Evolutionary conservation across 1,139 yeast species (phyloP).

Genomic region (Geotrichum siamense): DNA sequence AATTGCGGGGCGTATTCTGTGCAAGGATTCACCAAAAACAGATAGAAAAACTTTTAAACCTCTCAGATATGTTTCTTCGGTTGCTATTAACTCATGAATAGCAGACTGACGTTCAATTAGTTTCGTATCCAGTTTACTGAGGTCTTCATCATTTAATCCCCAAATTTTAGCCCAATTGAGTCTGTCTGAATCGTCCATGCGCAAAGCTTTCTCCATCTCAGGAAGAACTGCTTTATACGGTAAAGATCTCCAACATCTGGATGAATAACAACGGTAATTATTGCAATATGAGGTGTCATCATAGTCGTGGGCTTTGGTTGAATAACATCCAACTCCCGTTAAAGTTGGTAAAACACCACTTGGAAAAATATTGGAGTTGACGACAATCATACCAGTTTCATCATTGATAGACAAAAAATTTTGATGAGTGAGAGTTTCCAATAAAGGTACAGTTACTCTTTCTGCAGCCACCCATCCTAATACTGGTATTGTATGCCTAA

Average conservation of each 20-base stretch:
- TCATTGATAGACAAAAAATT: constrained; percentile 42
- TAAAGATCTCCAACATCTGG: constrained; percentile 28
- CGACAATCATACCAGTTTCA: constrained; percentile 26
- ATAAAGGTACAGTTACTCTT: constrained; percentile 46
- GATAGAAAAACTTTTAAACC: constrained; percentile 61
- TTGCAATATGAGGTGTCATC: constrained; percentile 13
- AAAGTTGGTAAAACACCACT: constrained; percentile 44
- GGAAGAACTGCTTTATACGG: constrained; percentile 29
- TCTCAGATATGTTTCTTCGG: constrained; percentile 68
- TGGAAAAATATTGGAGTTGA: constrained; percentile 29
- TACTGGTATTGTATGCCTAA: constrained; percentile 46
- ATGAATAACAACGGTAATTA: constrained; percentile 31
- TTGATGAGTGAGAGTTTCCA: constrained; percentile 41
- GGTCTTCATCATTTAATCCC: constrained; percentile 44
- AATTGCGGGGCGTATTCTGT: constrained; percentile 37
- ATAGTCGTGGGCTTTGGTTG: constrained; percentile 30
- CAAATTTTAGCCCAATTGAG: constrained; percentile 72
- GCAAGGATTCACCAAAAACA: constrained; percentile 45
- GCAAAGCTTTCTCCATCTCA: constrained; percentile 20
- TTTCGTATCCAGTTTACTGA: constrained; percentile 47
- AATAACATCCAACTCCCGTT: constrained; percentile 35
- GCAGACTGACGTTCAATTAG: constrained; percentile 65
- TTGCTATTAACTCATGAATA: constrained; percentile 65
- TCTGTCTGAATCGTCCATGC: constrained; percentile 21
- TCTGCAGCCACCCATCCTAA: constrained; percentile 52